Conservation (phyloP, 2,329 filamentous ascomycete species). For the Xylariaceae sp. region DNA sequence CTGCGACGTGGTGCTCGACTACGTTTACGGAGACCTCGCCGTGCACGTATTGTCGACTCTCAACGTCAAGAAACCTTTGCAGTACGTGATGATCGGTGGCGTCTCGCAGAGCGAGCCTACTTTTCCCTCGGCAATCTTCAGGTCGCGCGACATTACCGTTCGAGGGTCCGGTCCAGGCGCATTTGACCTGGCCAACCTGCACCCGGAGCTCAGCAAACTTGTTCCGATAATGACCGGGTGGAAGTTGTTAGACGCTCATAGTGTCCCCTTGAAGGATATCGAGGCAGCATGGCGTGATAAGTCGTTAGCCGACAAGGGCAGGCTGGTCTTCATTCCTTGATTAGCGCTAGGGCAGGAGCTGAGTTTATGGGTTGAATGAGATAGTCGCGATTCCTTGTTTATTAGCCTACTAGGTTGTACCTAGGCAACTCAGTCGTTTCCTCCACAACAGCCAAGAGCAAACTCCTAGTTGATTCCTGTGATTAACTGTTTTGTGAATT, state of each 20-base stretch:
- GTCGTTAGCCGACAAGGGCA: slow-evolving; percentile 30
- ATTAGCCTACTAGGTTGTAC: too few relatives aligned
- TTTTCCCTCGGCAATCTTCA: slow-evolving; percentile 51
- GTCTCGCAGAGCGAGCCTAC: slow-evolving; percentile 46
- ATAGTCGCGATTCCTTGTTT: too few relatives aligned
- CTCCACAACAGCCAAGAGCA: too few relatives aligned
- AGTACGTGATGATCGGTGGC: slow-evolving; percentile 60
- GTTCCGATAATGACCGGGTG: slow-evolving; percentile 41
- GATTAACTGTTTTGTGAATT: too few relatives aligned
- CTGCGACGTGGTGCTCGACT: slow-evolving; percentile 62
- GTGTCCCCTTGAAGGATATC: slow-evolving; percentile 42
- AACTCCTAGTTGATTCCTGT: too few relatives aligned
- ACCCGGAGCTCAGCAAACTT: slow-evolving; percentile 37
- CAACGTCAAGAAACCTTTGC: slow-evolving; percentile 49
- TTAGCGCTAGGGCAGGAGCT: too few relatives aligned
- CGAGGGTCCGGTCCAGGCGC: slow-evolving; percentile 53
- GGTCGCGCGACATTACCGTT: slow-evolving; percentile 56
- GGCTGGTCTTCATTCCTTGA: slow-evolving; percentile 39
- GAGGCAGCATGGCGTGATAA: slow-evolving; percentile 41
- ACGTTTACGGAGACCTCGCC: slow-evolving; percentile 57
- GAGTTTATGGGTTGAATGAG: too few relatives aligned
- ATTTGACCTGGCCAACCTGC: slow-evolving; percentile 45
- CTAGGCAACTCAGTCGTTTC: too few relatives aligned
- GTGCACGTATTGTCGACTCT: slow-evolving; percentile 50
- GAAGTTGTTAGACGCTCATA: slow-evolving; percentile 32